Conservation (phyloP, 2,329 filamentous ascomycete genomes). For the Akanthomyces lecanii region DNA sequence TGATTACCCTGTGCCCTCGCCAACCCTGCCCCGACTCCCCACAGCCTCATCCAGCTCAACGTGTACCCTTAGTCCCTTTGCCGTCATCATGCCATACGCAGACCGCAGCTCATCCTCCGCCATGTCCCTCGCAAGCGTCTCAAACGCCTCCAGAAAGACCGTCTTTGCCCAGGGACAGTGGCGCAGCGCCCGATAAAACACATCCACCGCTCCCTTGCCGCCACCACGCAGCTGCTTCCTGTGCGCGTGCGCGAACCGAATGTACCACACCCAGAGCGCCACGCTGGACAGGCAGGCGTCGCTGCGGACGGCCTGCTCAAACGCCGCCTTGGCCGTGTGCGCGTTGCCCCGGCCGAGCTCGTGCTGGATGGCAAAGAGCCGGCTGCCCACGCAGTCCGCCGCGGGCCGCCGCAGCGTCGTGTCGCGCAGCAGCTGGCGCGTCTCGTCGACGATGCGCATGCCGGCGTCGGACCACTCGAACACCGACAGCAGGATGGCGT, state of each 20-base stretch:
- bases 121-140: constrained; percentile 40
- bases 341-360: constrained; percentile 45
- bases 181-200: constrained; percentile 44
- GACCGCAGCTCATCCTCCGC: constrained; percentile 45
- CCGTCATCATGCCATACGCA: constrained; percentile 44
- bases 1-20: neutral
- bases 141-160: constrained; percentile 49
- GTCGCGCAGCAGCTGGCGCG: constrained; percentile 60
- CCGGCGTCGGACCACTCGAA: constrained; percentile 71
- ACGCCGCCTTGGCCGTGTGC: constrained; percentile 47
- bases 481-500: constrained; percentile 69
- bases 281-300: constrained; percentile 37
- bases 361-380: constrained; percentile 49
- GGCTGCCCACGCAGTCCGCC: constrained; percentile 41
- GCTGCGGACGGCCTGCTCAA: constrained; percentile 47
- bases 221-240: constrained; percentile 31
- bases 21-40: constrained; percentile 25
- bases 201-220: constrained; percentile 35
- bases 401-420: constrained; percentile 37
- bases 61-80: constrained; percentile 48
- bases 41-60: constrained; percentile 49
- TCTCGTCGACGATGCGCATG: constrained; percentile 69
- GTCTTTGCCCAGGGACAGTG: constrained; percentile 49
- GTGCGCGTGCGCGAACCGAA: constrained; percentile 42
- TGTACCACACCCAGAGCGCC: constrained; percentile 47